Base-by-base conservation (phyloP, 306 rosid species). In the Ormosia emarginata region DNA sequence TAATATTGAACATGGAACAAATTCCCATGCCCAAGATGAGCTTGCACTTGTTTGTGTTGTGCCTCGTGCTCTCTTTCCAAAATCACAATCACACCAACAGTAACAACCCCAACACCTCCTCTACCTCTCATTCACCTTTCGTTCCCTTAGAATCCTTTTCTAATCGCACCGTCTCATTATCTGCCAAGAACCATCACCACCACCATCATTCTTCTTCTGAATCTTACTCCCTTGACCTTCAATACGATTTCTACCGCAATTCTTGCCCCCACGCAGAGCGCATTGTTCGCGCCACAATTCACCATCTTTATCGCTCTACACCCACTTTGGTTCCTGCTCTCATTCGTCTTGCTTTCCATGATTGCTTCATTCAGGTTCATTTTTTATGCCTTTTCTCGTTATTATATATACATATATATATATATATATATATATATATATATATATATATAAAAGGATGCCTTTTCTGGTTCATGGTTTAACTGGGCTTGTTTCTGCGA, bases 351-450 rank as follows among this genome's bases (percentile, higher is more conserved):
- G 67, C 33, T 76, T 85, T 85, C 47, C 82, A 63, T 63, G 85
- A 80, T 65, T 85, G 88, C 82, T 85, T 85, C 77, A 46, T 84
- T 70, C 84, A 84, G 82, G 87, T 79, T 2, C 46, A 8, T 55
- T 72, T 46, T 72, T 14, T 53, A 44, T 36, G 18, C 10, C 17
- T 37, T 4, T 12, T 49, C 13, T 14, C 13, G 15, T 46, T 46
- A 3, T 49, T 49, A 3, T 10, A 46, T 46, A 24, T 24, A 24
- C 1, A 24, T 24, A 24, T 24, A 24, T 24, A 24, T 2, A 46
- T 46, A 24, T 24, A 24, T 24, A 24, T 24, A 24, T 24, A 24
- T 24, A 24, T 2, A 46, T n/a, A n/a, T n/a, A n/a, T 46, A 24
- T 24, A 24, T 24, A 24, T 24, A 24, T 24, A 24, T 24, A 24